A percentile compares a stretch with the other conserved stretches of the same genome.
Evolutionary conservation across 2,329 filamentous ascomycete genomes (phyloP).

Genomic region (Aspergillus spinulosporus): DNA sequence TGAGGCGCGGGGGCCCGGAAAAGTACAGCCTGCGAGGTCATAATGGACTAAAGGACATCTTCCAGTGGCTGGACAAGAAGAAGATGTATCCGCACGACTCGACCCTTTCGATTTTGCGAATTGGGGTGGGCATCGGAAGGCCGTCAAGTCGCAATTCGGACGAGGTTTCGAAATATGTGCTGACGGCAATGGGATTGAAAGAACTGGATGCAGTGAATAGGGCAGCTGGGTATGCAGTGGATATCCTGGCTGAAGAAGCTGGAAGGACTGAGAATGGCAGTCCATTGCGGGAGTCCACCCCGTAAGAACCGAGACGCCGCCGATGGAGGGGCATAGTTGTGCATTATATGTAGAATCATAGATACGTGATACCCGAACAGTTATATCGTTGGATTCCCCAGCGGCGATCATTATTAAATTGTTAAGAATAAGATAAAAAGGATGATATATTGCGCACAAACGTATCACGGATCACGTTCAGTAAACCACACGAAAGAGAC

Average conservation of each 20-base stretch:
- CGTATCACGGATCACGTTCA: neutral
- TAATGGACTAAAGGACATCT: slow-evolving; percentile 71
- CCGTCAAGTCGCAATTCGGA: slow-evolving; percentile 66
- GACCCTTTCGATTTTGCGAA: slow-evolving; percentile 54
- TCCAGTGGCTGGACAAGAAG: slow-evolving; percentile 52
- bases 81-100: slow-evolving; percentile 29
- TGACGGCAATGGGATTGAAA: slow-evolving; percentile 62
- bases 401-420: neutral
- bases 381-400: slow-evolving; percentile 1
- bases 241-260: slow-evolving; percentile 54
- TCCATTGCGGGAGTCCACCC: neutral
- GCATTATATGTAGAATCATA: slow-evolving; percentile 2
- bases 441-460: slow-evolving; percentile 7
- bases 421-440: slow-evolving; percentile 1
- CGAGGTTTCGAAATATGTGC: slow-evolving; percentile 74
- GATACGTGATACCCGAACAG: slow-evolving; percentile 15
- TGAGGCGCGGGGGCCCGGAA: slow-evolving; percentile 59
- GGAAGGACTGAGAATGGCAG: slow-evolving; percentile 30
- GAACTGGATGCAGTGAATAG: slow-evolving; percentile 56
- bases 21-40: slow-evolving; percentile 66
- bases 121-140: slow-evolving; percentile 86
- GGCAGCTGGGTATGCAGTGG: slow-evolving; percentile 51
- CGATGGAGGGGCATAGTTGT: neutral
- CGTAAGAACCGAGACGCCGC: neutral
- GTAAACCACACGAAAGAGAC: slow-evolving; percentile 15